These are phyloP conservation scores for Alternaria arborescens DNA, from an alignment of 2,329 filamentous ascomycete genomes.

Conservation along the genomic window DNA sequence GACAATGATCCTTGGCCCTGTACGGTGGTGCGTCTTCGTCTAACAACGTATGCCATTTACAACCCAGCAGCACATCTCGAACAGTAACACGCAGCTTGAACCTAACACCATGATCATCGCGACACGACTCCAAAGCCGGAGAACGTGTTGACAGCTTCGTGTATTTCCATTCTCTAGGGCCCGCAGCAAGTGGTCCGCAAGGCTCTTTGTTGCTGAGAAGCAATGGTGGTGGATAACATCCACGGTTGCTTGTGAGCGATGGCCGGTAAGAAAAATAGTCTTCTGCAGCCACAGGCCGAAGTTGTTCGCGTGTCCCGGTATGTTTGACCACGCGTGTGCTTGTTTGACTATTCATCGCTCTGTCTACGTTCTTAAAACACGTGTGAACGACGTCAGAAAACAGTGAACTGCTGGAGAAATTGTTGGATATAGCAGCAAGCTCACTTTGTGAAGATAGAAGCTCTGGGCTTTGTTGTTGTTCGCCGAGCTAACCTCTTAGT, in stretches of 20 bases:
- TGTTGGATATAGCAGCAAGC: not conserved
- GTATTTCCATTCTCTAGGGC: constrained; percentile 14
- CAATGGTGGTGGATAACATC: not conserved
- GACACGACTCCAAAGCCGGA: constrained; percentile 5
- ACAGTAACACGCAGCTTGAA: not conserved
- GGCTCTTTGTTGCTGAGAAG: not conserved
- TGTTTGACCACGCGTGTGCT: not conserved
- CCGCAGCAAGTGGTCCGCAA: not conserved
- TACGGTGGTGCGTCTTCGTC: constrained; percentile 5
- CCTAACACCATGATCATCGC: constrained; percentile 9
- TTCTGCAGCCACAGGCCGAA: not conserved
- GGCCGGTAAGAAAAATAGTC: constrained; percentile 3
- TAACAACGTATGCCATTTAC: not conserved
- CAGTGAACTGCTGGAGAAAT: not conserved
- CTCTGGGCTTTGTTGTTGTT: not conserved
- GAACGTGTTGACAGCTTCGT: not conserved
- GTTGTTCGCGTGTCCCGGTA: not conserved
- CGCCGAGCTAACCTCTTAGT: not conserved
- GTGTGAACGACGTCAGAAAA: not conserved
- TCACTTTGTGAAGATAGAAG: not conserved
- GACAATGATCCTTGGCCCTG: not conserved
- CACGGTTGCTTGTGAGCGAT: not conserved
- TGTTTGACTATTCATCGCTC: not conserved
- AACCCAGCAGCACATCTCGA: not conserved
- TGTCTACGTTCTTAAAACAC: not conserved